Evolutionary conservation across 2,329 filamentous ascomycete species (phyloP), one percentile per base, ranked within the genome.

Genomic region (Colletotrichum lini): DNA sequence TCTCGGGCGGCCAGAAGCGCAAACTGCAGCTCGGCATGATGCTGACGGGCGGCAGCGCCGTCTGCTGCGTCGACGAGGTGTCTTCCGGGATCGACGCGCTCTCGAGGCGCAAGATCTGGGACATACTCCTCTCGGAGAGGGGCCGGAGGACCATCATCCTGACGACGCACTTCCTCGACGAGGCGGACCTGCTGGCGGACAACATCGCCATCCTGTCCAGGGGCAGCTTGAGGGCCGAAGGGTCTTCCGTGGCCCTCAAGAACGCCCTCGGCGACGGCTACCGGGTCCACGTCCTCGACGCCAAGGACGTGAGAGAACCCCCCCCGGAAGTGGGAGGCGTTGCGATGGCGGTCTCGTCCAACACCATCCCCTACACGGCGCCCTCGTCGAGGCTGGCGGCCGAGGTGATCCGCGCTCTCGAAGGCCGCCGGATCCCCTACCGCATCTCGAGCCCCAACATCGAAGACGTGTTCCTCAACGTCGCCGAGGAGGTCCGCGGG

Each of bases 391-490:
- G 85, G 18, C 85, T 92, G 52, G 94, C 94, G 0, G 93, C 94
- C 0, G 81, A 86, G 1, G 92, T 96, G 53, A 93, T 97, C 73
- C 86, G 87, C 52, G 80, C 86, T 7, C 85, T 98, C 1, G 93
- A 97, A 78, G 81, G 84, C 0, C 84, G 86, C 1, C 89, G 90
- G 0, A 87, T 97, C 45, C 92, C 97, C 67, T 98, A 97, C 79
- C 91, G 95, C 65, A 93, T 98, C 74, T 93, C 93, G 18, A 94
- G 94, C 0, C 95, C 95, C 0, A 97, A 94, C 0, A 95, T 98
- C 47, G 95, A 98, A 79, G 95, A 98, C 75, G 95, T 98, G 0
- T 98, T 98, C 80, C 83, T 98, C 35, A 92, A 94, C 74, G 87
- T 98, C 47, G 94, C 95, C 0, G 93, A 96, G 77, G 95, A 98